Base-by-base conservation (phyloP, 75 land plant genomes). In the Sequoia sempervirens region DNA sequence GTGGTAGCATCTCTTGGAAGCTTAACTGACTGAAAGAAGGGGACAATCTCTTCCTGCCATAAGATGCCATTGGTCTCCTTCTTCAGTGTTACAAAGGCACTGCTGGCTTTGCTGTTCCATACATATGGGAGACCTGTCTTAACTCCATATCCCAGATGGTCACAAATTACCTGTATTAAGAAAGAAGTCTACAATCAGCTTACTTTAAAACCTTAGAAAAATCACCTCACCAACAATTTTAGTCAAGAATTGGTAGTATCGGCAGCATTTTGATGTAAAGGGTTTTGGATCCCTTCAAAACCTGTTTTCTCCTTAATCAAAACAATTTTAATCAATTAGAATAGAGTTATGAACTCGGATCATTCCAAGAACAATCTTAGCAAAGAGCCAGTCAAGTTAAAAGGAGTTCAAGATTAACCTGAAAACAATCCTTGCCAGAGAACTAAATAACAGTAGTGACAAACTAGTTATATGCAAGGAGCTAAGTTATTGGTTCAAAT, bases 111-210 rank as follows among this genome's bases (percentile, higher is more conserved):
- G 83, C 83, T 87, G 75, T 89, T 89, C 32, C 80, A 88, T 37
- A 89, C 88, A 87, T 89, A 89, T 8, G 90, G 90, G 56, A 89
- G 80, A 17, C 90, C 90, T 43, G 90, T 89, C 89, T 89, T 89
- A 56, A 89, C 90, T 37, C 90, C 90, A 32, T 80, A 84, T 2
- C 89, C 89, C 46, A 89, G 32, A 34, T 89, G 90, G 73, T 89
- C 90, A 74, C 90, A 89, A 5, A 89, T 84, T 15, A 88, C 89
- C 89, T 88, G 81, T 43, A 54, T 18, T 34, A 74, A 68, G 43
- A 36, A 20, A 12, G n/a, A 58, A 32, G 38, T 52, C 28, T 14
- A 40, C 34, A 76, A 32, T 37, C 79, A 76, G 8, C 13, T 1
- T 23, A 23, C n/a, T 61, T 61, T 23, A 61, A 4, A 61, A 61